A percentile compares a stretch with the other conserved stretches of the same genome.
Conservation (phyloP, 75 land plant species). For the Ceratopteris richardii region DNA sequence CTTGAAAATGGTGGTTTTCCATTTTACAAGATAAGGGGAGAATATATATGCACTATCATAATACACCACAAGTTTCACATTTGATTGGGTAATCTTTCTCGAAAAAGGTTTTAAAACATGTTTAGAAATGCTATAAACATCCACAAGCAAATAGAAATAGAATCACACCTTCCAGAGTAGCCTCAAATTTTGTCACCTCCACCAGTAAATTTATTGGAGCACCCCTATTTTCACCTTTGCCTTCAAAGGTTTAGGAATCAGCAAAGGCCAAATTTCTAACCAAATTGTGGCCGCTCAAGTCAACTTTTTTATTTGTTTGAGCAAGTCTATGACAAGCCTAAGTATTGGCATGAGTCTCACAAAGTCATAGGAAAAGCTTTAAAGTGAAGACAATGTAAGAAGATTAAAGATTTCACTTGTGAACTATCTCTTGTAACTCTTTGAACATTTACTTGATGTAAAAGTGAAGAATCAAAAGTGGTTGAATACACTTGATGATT, state of each 20-base stretch:
- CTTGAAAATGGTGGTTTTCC: conserved; percentile 49
- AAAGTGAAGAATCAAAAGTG: too few relatives aligned
- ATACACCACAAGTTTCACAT: conserved; percentile 67
- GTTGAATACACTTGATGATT: too few relatives aligned
- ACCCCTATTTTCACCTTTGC: conserved; percentile 51
- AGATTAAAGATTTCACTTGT: too few relatives aligned
- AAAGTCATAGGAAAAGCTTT: too few relatives aligned
- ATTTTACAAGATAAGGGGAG: conserved; percentile 73
- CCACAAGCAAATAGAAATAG: conserved; percentile 54
- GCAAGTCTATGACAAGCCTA: too few relatives aligned
- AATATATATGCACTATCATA: conserved; percentile 63
- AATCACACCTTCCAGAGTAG: conserved; percentile 32
- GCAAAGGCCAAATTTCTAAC: conserved; percentile 54
- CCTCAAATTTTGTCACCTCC: conserved; percentile 25
- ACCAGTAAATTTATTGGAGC: conserved; percentile 22
- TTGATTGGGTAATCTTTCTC: conserved; percentile 74
- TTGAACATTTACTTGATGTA: too few relatives aligned
- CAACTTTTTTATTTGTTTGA: too few relatives aligned
- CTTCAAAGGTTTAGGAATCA: conserved; percentile 35
- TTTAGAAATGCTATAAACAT: conserved; percentile 56
- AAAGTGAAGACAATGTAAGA: too few relatives aligned
- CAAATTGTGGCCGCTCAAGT: conserved; percentile 10
- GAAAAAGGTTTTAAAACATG: conserved; percentile 83
- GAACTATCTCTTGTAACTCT: too few relatives aligned
- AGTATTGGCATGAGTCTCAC: too few relatives aligned